Base-by-base conservation (phyloP, 768 basidiomycete species). In the Exsudoporus frostii region DNA sequence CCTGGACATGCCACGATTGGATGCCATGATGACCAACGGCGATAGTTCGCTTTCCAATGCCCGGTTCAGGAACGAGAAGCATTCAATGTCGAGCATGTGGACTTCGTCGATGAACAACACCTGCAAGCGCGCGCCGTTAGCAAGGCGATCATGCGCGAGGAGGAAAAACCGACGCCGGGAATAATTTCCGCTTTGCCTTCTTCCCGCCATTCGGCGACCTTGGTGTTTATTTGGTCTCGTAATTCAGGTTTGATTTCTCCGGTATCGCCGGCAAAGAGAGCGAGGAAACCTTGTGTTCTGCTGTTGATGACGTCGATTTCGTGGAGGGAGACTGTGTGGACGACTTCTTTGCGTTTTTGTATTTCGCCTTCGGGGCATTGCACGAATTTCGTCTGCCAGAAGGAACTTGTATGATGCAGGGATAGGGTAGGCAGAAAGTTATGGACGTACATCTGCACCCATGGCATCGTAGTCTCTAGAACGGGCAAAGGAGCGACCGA, bases 231-330 rank as follows among this genome's bases (percentile, higher is more conserved):
- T 72, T 99, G 96, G 63, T 88, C 90, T 48, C 96, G 84, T 53
- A 99, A 76, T 68, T 98, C 96, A 29, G 94, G 90, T 74, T 97
- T 98, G 71, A 99, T 98, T 75, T 99, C 97, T 17, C 97, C 97
- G 0, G 97, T 99, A 68, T 99, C 97, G 11, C 96, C 96, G 47
- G 90, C 84, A 66, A 90, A 90, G 13, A 99, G 80, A 0, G 97
- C 96, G 33, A 98, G 83, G 79, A 98, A 98, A 4, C 97, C 97
- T 76, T 99, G 97, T 7, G 96, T 98, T 46, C 96, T 84, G 58
- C 91, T 93, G 77, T 98, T 99, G 77, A 98, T 98, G 48, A 98
- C 95, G 66, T 99, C 97, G 62, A 99, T 98, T 74, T 99, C 97
- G 72, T 98, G 97, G 14, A 99, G 77, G 1, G 95, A 94, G 10